Conservation (phyloP, 129 eudicot genomes). For the Daucus carota region DNA sequence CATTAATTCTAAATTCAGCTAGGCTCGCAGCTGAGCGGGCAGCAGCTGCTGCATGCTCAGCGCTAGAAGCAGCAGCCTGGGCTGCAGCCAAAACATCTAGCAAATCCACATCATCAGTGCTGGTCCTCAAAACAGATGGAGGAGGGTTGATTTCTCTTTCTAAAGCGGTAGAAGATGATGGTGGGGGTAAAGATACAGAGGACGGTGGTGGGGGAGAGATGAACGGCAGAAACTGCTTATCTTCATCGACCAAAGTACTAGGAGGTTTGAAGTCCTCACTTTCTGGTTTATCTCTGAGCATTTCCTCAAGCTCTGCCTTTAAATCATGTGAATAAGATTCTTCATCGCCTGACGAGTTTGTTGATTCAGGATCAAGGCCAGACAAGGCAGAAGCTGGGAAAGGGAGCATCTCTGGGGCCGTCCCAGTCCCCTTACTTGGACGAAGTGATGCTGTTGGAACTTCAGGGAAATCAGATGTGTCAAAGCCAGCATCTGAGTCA, state of each 20-base stretch:
- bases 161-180: neutral
- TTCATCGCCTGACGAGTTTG: constrained; percentile 13
- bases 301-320: constrained; percentile 14
- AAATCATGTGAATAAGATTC: constrained; percentile 7
- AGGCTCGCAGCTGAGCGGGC: constrained; percentile 85
- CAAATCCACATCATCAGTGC: constrained; percentile 44
- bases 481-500: constrained; percentile 56
- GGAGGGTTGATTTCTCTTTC: constrained; percentile 24
- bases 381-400: constrained; percentile 75
- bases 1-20: constrained; percentile 62
- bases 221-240: constrained; percentile 69
- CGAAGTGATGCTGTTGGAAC: constrained; percentile 60
- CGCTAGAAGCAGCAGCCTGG: constrained; percentile 73
- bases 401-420: constrained; percentile 72
- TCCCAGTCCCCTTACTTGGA: constrained; percentile 32
- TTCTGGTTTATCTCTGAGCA: constrained; percentile 20
- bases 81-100: constrained; percentile 77
- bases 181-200: constrained; percentile 10
- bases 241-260: constrained; percentile 23
- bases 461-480: constrained; percentile 68
- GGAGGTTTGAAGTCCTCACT: constrained; percentile 22
- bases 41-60: constrained; percentile 85
- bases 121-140: constrained; percentile 22
- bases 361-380: constrained; percentile 35
- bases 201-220: constrained; percentile 41